phyloP scores from a whole-genome alignment of 306 rosid genomes.

The Inga leiocalycina region DNA sequence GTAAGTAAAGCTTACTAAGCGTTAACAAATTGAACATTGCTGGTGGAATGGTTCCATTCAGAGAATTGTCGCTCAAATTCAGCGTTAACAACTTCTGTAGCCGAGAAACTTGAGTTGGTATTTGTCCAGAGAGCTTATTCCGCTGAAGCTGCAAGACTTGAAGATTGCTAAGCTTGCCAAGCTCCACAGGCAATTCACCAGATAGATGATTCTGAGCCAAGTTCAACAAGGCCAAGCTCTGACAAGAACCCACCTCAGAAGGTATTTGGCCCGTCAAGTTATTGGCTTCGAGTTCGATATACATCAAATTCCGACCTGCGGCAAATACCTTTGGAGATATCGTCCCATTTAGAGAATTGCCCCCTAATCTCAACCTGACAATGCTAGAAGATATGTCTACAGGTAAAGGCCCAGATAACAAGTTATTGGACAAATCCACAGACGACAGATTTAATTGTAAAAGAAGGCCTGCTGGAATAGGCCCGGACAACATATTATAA shows the following conservation, averaged over 20 bases:
- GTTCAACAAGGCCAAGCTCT: constrained; percentile 57
- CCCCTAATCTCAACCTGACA: constrained; percentile 73
- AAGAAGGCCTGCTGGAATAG: constrained; percentile 60
- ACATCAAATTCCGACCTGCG: constrained; percentile 31
- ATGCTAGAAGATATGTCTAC: constrained; percentile 43
- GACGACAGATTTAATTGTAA: constrained; percentile 41
- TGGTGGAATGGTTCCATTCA: constrained; percentile 63
- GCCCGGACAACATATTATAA: constrained; percentile 44
- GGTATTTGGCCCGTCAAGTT: constrained; percentile 54
- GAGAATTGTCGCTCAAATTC: constrained; percentile 72
- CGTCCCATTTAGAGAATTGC: constrained; percentile 45
- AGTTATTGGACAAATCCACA: constrained; percentile 70
- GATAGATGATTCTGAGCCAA: constrained; percentile 57
- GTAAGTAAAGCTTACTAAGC: constrained; percentile 54
- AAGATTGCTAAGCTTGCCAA: constrained; percentile 58
- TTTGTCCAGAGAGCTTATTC: constrained; percentile 57
- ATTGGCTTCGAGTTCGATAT: constrained; percentile 74
- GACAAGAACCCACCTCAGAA: constrained; percentile 42
- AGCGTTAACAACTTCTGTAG: constrained; percentile 38
- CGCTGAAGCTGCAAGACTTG: constrained; percentile 65
- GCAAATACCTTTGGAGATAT: constrained; percentile 41
- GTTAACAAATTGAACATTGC: constrained; percentile 35
- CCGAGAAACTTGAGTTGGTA: constrained; percentile 50
- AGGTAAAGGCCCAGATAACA: constrained; percentile 52
- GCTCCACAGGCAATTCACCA: constrained; percentile 54